Conservation (phyloP, 1,284 basidiomycete species). For the Retiboletus fuscus region DNA sequence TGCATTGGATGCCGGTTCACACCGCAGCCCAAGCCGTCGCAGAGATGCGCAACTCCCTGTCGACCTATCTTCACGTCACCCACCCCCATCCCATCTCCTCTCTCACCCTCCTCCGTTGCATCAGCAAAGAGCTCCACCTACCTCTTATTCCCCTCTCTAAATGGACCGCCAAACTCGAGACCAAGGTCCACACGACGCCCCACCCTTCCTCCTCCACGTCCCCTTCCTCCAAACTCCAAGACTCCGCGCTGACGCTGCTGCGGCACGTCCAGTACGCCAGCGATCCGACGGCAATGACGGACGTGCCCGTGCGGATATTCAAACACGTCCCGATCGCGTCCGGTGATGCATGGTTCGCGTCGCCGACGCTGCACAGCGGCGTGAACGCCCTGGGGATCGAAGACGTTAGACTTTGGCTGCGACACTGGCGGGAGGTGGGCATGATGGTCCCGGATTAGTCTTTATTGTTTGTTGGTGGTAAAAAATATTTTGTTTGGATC, state of each 20-base stretch:
- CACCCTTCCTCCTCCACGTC: not conserved
- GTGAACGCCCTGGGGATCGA: slow-evolving; percentile 8
- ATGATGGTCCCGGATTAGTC: slow-evolving; percentile 4
- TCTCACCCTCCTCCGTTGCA: slow-evolving; percentile 27
- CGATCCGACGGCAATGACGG: slow-evolving; percentile 1
- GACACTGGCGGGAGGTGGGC: slow-evolving; percentile 29
- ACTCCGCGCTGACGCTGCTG: slow-evolving; percentile 24
- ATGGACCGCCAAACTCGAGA: slow-evolving; percentile 35
- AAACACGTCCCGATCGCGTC: slow-evolving; percentile 8
- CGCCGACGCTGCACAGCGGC: slow-evolving; percentile 14
- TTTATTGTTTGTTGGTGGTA: no score
- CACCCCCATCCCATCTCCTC: slow-evolving; percentile 34
- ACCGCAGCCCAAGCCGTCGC: slow-evolving; percentile 29
- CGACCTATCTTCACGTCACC: slow-evolving; percentile 23
- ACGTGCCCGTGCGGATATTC: slow-evolving; percentile 14
- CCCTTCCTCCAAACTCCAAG: slow-evolving; percentile 6
- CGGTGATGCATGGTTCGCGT: slow-evolving; percentile 14
- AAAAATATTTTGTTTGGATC: no score
- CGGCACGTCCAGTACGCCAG: slow-evolving; percentile 21
- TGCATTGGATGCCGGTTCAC: slow-evolving; percentile 40
- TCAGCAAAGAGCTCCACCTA: slow-evolving; percentile 28
- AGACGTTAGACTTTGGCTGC: slow-evolving; percentile 30
- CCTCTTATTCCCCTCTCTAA: slow-evolving; percentile 34
- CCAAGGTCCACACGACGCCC: slow-evolving; percentile 13
- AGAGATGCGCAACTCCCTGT: slow-evolving; percentile 29